These are phyloP conservation scores for Fusarium pseudocircinatum DNA, from an alignment of 2,329 filamentous ascomycete genomes.

Conservation along the genomic window DNA sequence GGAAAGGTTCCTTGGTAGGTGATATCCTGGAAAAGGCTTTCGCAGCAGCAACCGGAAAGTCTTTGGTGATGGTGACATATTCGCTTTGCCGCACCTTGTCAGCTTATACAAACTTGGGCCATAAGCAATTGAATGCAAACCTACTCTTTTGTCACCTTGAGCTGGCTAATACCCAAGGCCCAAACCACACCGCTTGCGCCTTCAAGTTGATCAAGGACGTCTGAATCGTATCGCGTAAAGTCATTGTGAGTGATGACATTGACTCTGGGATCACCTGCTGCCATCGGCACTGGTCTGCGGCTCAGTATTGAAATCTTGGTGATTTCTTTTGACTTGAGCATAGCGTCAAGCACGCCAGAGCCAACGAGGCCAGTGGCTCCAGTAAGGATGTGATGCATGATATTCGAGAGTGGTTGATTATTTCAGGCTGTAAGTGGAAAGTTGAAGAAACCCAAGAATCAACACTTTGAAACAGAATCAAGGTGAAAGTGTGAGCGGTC, in stretches of 20 bases:
- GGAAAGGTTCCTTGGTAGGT: slow-evolving; percentile 20
- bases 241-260: slow-evolving; percentile 27
- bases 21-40: slow-evolving; percentile 19
- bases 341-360: slow-evolving; percentile 28
- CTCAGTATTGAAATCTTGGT: slow-evolving; percentile 36
- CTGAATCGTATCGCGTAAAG: slow-evolving; percentile 11
- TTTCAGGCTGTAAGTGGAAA: not conserved
- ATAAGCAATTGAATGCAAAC: not conserved
- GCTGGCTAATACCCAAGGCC: slow-evolving; percentile 34
- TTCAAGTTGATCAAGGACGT: slow-evolving; percentile 18
- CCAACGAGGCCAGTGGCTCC: slow-evolving; percentile 33
- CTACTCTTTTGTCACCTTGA: slow-evolving; percentile 30
- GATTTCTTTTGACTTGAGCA: slow-evolving; percentile 31
- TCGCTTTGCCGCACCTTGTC: not conserved
- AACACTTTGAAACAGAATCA: not conserved
- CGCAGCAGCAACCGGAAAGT: slow-evolving; percentile 23
- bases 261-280: slow-evolving; percentile 20
- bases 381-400: slow-evolving; percentile 45
- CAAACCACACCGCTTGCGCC: slow-evolving; percentile 30
- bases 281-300: slow-evolving; percentile 25
- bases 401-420: too few relatives aligned
- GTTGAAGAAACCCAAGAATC: not conserved
- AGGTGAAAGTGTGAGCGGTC: not conserved
- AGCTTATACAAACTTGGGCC: not conserved
- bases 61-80: slow-evolving; percentile 29